Conservation (phyloP, 768 basidiomycete genomes). For the Leccinum imitatum region DNA sequence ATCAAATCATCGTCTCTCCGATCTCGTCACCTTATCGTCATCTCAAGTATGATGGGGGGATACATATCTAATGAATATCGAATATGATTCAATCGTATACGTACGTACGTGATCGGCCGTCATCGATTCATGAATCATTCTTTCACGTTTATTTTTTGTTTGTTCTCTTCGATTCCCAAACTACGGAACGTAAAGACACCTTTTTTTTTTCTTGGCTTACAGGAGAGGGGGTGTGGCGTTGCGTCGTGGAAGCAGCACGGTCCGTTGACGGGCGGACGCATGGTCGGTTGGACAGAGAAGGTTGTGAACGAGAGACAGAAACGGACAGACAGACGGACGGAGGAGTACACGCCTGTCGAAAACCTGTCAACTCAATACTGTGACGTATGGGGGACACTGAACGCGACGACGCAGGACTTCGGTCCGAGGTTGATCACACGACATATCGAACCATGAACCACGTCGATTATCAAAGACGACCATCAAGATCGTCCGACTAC, state of each 20-base stretch:
- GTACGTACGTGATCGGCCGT: not conserved
- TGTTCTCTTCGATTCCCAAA: not conserved
- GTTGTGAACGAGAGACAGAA: not conserved
- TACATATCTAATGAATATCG: no score
- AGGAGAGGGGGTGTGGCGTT: slow-evolving; percentile 6
- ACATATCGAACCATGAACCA: not conserved
- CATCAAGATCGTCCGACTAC: slow-evolving; percentile 16
- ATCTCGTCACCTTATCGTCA: no score
- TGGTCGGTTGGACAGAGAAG: not conserved
- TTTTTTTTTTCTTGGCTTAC: not conserved
- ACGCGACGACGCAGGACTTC: not conserved
- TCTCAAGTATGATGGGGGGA: no score
- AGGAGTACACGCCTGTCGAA: not conserved
- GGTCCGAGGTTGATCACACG: not conserved
- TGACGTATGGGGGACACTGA: not conserved
- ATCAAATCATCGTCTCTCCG: no score
- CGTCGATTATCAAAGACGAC: slow-evolving; percentile 12
- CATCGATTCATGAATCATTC: not conserved
- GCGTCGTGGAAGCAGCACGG: slow-evolving; percentile 9
- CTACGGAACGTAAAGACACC: not conserved
- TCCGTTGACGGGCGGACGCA: not conserved
- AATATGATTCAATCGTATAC: not conserved
- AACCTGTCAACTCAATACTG: not conserved
- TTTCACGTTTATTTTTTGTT: not conserved
- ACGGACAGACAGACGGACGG: not conserved